phyloP scores from a whole-genome alignment of 1,284 basidiomycete species.

The Sporisorium graminicola region DNA sequence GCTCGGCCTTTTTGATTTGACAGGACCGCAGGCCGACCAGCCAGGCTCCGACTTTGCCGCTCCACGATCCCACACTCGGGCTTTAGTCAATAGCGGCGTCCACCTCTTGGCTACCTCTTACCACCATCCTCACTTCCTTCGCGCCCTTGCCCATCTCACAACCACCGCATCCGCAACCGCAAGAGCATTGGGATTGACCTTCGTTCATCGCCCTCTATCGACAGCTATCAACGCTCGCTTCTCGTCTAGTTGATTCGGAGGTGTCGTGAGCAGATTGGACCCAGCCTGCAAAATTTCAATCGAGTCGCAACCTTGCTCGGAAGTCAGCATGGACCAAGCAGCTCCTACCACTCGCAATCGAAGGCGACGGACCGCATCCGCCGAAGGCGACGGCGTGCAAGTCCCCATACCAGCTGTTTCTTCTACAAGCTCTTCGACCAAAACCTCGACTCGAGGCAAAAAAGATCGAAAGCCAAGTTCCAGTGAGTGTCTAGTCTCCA shows the following conservation, averaged over 20 bases:
- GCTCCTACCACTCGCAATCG: slow-evolving; percentile 11
- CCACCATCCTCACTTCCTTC: background rate
- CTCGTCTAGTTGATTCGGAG: background rate
- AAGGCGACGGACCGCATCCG: slow-evolving; percentile 15
- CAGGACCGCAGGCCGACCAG: background rate
- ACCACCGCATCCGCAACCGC: background rate
- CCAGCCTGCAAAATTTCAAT: too few relatives aligned
- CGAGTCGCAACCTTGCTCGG: background rate
- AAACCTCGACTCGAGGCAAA: background rate
- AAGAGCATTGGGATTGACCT: background rate
- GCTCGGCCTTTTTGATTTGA: background rate
- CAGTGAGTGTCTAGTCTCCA: slow-evolving; percentile 9
- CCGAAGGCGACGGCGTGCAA: slow-evolving; percentile 9
- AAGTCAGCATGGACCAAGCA: slow-evolving; percentile 18
- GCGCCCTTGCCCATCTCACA: background rate
- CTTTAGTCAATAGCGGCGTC: background rate
- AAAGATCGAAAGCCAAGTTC: slow-evolving; percentile 16
- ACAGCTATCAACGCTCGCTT: background rate
- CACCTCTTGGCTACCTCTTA: background rate
- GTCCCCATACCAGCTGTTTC: slow-evolving; percentile 6
- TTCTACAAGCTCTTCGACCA: slow-evolving; percentile 15
- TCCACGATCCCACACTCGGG: background rate
- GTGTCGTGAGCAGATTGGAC: background rate
- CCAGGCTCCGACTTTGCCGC: background rate
- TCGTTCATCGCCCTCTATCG: background rate